These are phyloP conservation scores for Pisolithus microcarpus DNA, from an alignment of 768 basidiomycete species.

Conservation along the genomic window DNA sequence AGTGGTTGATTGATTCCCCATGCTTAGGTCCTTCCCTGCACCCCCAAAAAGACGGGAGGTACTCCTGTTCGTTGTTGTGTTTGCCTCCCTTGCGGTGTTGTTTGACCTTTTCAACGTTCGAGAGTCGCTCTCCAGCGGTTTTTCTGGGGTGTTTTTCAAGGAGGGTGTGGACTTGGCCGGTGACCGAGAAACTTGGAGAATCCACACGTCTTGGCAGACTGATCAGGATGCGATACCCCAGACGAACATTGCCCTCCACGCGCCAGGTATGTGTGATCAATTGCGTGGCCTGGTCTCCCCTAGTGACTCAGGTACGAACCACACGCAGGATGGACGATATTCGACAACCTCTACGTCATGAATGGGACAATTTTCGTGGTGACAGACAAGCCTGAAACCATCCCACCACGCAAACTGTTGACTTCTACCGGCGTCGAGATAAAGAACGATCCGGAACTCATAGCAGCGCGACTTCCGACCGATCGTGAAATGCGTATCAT, in stretches of 20 bases:
- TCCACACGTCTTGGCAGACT: conserved; percentile 32
- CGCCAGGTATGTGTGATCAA: conserved; percentile 45
- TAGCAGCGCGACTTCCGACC: conserved; percentile 57
- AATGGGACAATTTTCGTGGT: conserved; percentile 83
- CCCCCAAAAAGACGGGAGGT: background rate
- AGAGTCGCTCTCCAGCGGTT: conserved; percentile 5
- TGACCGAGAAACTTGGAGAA: conserved; percentile 24
- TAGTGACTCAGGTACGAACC: background rate
- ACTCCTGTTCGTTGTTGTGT: background rate
- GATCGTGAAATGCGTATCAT: conserved; percentile 77
- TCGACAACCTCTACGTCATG: conserved; percentile 73
- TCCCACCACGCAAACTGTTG: conserved; percentile 64
- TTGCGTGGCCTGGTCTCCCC: background rate
- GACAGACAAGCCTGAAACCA: conserved; percentile 53
- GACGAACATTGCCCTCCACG: conserved; percentile 69
- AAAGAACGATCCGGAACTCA: conserved; percentile 46
- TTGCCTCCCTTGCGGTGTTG: background rate
- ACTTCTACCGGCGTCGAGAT: conserved; percentile 65
- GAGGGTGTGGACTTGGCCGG: conserved; percentile 8
- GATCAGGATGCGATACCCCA: conserved; percentile 33
- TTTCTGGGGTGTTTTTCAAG: background rate
- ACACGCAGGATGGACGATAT: conserved; percentile 77
- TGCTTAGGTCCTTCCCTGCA: background rate
- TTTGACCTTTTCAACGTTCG: background rate
- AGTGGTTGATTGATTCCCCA: background rate